Evolutionary conservation across 164 flowering plant genomes (phyloP), one percentile per base, ranked within the genome.

Genomic region (Umbellularia californica): DNA sequence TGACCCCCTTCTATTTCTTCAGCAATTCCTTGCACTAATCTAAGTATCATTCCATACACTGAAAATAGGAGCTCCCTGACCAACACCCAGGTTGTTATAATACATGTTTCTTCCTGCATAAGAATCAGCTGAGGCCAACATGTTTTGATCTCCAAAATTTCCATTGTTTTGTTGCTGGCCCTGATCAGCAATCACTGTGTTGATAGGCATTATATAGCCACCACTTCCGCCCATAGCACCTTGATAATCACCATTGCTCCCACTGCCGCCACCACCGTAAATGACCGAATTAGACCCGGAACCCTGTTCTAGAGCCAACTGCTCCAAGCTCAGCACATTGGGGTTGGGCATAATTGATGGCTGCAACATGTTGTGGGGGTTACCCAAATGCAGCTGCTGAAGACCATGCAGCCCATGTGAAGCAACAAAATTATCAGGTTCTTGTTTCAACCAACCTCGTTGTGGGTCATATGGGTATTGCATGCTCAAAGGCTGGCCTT

Each of bases 391-490:
- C 1, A 86, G 85, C 58, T 87, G 88, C 33, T 79, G 81, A 72
- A 76, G 73, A 25, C 81, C 83, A 14, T 86, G 86, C 22, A 77
- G 77, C 65, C 52, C 60, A 12, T 76, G 72, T 12, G 69, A 33
- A 24, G 51, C 67, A 41, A 70, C 77, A 19, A 55, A 19, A 23
- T 69, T 22, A 24, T 88, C 92, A 66, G 82, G 88, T 70, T 92
- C 95, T 83, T 86, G 89, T 77, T 90, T 91, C 79, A 88, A 90
- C 97, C 97, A 93, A 0, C 84, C 75, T 72, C 88, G 83, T 60
- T 80, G 86, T 47, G 81, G 78, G 19, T 66, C 72, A 74, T 83
- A 80, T 0, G 87, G 87, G 81, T 85, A 85, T 70, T 88, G 89
- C 83, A 84, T 77, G 83, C 23, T 78, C 51, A 78, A 50, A 1